phyloP scores from a whole-genome alignment of 305 asterid genomes.

The Fraxinus angustifolia region DNA sequence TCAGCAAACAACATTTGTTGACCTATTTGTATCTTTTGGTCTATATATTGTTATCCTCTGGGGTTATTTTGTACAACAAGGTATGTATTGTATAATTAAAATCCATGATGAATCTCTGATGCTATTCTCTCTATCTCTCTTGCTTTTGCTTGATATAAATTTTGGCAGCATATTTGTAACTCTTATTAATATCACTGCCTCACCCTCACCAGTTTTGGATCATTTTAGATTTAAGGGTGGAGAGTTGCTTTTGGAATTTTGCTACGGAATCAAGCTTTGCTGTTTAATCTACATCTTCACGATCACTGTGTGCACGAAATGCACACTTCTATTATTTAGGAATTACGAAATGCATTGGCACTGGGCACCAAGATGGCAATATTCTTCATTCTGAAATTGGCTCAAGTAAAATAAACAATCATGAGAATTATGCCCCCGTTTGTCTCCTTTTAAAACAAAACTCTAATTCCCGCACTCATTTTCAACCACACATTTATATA shows the following conservation, averaged over 20 bases:
- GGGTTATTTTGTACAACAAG: conserved; percentile 95
- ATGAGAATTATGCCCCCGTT: not conserved
- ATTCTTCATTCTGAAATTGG: not conserved
- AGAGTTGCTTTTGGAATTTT: not conserved
- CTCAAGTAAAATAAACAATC: not conserved
- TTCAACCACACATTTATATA: not conserved
- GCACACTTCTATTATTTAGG: not conserved
- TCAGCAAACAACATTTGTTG: conserved; percentile 75
- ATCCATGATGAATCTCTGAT: not conserved
- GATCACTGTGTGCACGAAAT: not conserved
- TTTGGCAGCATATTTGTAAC: not conserved
- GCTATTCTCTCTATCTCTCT: not conserved
- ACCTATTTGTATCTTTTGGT: conserved; percentile 80
- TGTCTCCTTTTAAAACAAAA: not conserved
- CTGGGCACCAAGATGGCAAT: not conserved
- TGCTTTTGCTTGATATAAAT: conserved; percentile 14
- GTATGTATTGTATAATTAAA: conserved; percentile 32
- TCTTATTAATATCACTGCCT: not conserved
- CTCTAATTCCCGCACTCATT: not conserved
- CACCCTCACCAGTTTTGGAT: conserved; percentile 3
- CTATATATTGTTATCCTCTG: conserved; percentile 80
- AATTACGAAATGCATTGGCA: not conserved
- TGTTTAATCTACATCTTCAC: not conserved
- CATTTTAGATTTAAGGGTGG: not conserved
- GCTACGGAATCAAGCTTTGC: conserved; percentile 3